A percentile compares a stretch with the other conserved stretches of the same genome.
phyloP scores from a whole-genome alignment of 768 basidiomycete species.

The Steccherinum ochraceum region DNA sequence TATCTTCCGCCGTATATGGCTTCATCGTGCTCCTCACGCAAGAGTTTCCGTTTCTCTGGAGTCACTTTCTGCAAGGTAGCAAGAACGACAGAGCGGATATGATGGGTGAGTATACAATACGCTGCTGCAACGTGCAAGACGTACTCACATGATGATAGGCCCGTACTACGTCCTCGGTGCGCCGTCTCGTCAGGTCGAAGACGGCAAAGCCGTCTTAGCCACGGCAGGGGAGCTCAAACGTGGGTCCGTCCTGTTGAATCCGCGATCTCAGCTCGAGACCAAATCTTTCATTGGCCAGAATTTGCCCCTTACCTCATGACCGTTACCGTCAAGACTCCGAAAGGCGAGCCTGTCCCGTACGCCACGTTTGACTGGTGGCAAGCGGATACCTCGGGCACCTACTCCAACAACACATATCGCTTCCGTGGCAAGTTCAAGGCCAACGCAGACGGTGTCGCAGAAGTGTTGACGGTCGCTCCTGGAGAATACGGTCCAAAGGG shows the following conservation, averaged over 20 bases:
- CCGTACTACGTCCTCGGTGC: conserved; percentile 18
- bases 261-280: no score
- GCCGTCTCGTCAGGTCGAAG: conserved; percentile 16
- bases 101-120: conserved; percentile 7
- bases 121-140: no score
- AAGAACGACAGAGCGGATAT: conserved; percentile 10
- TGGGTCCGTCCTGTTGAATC: conserved; percentile 9
- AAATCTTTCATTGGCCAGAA: conserved; percentile 10
- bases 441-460: conserved; percentile 15
- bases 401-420: conserved; percentile 14
- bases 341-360: conserved; percentile 17
- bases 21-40: background rate
- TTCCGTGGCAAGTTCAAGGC: conserved; percentile 19
- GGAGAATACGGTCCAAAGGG: conserved; percentile 14
- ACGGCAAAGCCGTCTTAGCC: conserved; percentile 20
- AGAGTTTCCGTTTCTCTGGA: background rate
- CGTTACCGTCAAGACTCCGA: conserved; percentile 12
- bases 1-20: background rate
- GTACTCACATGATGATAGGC: no score
- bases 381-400: conserved; percentile 15
- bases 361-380: conserved; percentile 21
- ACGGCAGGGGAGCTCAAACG: conserved; percentile 11
- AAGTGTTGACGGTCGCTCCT: conserved; percentile 18
- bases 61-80: background rate
- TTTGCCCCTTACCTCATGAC: conserved; percentile 14